A percentile compares a stretch with the other conserved stretches of the same genome.
phyloP scores from a whole-genome alignment of 768 basidiomycete species.

The Tricholoma bakamatsutake region DNA sequence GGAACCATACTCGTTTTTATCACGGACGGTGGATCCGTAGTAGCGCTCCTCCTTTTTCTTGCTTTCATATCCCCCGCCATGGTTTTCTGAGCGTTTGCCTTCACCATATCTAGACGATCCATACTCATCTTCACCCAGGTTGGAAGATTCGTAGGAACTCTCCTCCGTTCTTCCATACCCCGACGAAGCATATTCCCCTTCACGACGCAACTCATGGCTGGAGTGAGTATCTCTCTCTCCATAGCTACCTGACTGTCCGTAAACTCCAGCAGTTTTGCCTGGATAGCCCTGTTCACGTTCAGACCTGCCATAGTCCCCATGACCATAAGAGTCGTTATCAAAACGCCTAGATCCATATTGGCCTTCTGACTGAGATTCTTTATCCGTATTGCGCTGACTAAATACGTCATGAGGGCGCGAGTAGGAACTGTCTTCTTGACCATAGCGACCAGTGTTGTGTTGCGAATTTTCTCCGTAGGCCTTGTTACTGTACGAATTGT shows the following conservation, averaged over 20 bases:
- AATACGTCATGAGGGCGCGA: background rate
- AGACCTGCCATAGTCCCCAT: background rate
- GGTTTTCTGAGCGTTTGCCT: slow-evolving; percentile 4
- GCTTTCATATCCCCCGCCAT: slow-evolving; percentile 1
- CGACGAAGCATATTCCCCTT: slow-evolving; percentile 12
- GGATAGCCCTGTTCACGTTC: background rate
- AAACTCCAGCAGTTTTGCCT: background rate
- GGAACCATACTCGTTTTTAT: slow-evolving; percentile 10
- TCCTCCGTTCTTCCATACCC: slow-evolving; percentile 14
- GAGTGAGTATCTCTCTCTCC: background rate
- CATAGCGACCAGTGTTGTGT: slow-evolving; percentile 1
- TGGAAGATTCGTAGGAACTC: slow-evolving; percentile 9
- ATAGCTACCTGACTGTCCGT: background rate
- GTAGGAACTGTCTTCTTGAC: background rate
- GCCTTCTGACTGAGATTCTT: slow-evolving; percentile 9
- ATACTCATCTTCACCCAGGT: slow-evolving; percentile 14
- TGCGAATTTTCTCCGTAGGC: slow-evolving; percentile 5
- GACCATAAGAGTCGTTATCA: background rate
- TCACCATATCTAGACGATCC: slow-evolving; percentile 11
- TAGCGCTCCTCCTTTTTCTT: slow-evolving; percentile 10
- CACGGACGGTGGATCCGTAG: slow-evolving; percentile 9
- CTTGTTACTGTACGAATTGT: slow-evolving; percentile 6
- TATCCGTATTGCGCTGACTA: slow-evolving; percentile 1
- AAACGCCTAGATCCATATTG: slow-evolving; percentile 12
- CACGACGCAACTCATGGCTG: background rate